phyloP scores from a whole-genome alignment of 768 basidiomycete genomes.

The Termitomyces titanicus region DNA sequence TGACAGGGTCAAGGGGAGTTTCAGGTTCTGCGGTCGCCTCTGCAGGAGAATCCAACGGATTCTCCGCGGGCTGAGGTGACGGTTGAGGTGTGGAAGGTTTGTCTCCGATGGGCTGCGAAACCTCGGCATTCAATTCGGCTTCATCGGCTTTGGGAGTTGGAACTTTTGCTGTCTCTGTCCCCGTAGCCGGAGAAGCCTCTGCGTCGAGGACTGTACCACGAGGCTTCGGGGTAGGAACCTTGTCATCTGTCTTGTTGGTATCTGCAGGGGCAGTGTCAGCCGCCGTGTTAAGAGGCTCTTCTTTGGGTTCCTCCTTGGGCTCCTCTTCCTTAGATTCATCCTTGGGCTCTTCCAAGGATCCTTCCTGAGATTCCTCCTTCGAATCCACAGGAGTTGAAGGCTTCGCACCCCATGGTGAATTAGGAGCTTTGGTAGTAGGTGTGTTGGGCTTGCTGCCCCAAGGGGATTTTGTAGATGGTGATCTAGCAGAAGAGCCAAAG shows the following conservation, averaged over 20 bases:
- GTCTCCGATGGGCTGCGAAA: neutral
- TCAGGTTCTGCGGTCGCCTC: constrained; percentile 4
- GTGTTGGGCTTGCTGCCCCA: constrained; percentile 12
- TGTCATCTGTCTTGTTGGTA: neutral
- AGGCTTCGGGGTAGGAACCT: neutral
- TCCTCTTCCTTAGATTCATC: neutral
- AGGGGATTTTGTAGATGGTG: constrained; percentile 2
- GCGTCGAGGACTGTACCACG: neutral
- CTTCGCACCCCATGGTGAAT: constrained; percentile 13
- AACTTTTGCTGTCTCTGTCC: neutral
- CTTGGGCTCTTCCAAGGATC: neutral
- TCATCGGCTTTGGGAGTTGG: neutral
- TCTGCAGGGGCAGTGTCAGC: neutral
- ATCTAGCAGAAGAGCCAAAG: constrained; percentile 7
- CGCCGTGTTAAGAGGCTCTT: neutral
- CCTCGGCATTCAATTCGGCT: neutral
- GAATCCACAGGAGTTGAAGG: neutral
- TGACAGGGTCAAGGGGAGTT: constrained; percentile 7
- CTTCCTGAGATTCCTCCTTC: neutral
- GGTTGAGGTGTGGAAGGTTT: neutral
- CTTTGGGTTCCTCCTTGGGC: constrained; percentile 3
- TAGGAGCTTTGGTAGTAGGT: constrained; percentile 4
- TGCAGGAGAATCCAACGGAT: neutral
- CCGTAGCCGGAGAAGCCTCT: neutral
- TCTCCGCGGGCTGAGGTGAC: neutral